These are phyloP conservation scores for Malassezia restricta DNA, from an alignment of 1,284 basidiomycete species.

Conservation along the genomic window DNA sequence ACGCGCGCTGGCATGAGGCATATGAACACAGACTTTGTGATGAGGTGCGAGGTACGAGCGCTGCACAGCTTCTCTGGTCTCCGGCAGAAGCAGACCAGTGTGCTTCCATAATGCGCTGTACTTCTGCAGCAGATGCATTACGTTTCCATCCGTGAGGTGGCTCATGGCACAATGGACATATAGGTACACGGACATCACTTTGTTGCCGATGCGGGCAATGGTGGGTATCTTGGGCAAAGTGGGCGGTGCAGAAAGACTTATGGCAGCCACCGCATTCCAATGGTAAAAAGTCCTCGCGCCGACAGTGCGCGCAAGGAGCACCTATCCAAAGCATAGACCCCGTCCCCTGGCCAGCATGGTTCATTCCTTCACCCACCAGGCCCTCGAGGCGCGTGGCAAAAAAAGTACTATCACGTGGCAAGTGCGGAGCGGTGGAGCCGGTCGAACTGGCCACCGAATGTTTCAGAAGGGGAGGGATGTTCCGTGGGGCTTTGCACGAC, in stretches of 20 bases:
- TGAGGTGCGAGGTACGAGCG: too few species aligned
- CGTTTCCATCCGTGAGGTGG: conserved; percentile 12
- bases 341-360: not conserved
- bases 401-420: too few species aligned
- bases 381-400: not conserved
- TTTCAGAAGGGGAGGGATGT: too few species aligned
- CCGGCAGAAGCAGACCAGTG: conserved; percentile 1
- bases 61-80: not conserved
- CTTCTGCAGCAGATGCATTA: not conserved
- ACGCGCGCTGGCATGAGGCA: not conserved
- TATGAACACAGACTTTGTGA: not conserved
- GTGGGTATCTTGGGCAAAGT: conserved; percentile 3
- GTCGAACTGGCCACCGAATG: too few species aligned
- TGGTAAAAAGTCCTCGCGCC: conserved; percentile 14
- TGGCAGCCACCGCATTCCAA: conserved; percentile 6
- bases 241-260: conserved; percentile 6
- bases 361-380: not conserved
- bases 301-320: conserved; percentile 9
- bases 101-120: not conserved
- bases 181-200: conserved; percentile 4
- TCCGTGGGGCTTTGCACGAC: too few species aligned
- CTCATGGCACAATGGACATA: conserved; percentile 10
- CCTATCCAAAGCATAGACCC: conserved; percentile 15
- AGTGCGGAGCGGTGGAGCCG: too few species aligned
- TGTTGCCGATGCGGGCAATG: not conserved